These are phyloP conservation scores for Cystobasidiaceae sp. DNA, from an alignment of 1,284 basidiomycete species.

Conservation along the genomic window DNA sequence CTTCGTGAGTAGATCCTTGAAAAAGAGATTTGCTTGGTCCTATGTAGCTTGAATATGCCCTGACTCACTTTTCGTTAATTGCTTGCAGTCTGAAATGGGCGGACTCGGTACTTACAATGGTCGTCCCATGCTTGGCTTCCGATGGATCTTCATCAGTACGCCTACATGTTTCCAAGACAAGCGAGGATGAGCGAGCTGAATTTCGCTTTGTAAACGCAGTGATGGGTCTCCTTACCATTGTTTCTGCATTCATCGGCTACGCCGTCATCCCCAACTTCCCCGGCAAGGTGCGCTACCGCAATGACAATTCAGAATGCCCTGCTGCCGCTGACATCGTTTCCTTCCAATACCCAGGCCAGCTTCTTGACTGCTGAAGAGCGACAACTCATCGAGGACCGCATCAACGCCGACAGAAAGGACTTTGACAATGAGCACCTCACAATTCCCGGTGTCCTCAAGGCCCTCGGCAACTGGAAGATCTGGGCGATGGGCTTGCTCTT, in stretches of 20 bases:
- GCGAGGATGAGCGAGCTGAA: background rate
- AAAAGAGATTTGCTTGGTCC: too few species aligned
- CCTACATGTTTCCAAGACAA: background rate
- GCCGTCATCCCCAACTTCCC: background rate
- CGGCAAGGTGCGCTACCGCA: background rate
- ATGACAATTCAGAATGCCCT: background rate
- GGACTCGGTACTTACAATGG: background rate
- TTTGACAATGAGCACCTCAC: background rate
- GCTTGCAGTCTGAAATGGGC: background rate
- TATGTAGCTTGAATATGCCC: too few species aligned
- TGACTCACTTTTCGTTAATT: too few species aligned
- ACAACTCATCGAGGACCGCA: background rate
- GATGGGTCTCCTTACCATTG: background rate
- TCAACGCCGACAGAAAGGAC: background rate
- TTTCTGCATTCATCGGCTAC: background rate
- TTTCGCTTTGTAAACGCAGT: background rate
- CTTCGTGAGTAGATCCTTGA: too few species aligned
- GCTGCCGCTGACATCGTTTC: too few species aligned
- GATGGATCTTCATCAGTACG: constrained; percentile 6
- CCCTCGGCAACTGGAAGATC: background rate
- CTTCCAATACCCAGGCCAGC: background rate
- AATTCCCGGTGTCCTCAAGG: background rate
- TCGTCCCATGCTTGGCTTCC: background rate
- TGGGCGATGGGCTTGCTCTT: background rate
- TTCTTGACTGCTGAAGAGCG: background rate